Base-by-base conservation (phyloP, 2,329 filamentous ascomycete genomes). In the Xylaria sp. region DNA sequence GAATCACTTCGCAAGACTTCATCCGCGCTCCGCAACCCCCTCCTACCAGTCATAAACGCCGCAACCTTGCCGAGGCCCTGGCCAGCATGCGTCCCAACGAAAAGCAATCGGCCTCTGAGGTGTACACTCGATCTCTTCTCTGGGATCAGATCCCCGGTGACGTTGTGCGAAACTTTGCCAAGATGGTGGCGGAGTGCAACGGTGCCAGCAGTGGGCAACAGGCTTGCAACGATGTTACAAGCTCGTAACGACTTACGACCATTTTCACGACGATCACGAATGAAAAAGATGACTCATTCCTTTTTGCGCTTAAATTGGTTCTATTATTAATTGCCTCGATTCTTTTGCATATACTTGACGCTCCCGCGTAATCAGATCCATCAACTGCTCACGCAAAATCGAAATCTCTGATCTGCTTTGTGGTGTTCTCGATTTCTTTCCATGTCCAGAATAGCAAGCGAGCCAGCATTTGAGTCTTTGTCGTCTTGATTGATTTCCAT, bases 111-210 rank as follows among this genome's bases (percentile, higher is more conserved):
- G 92, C 91, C 57, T 92, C 94, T 66, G 94, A 97, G 76, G 93
- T 97, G 49, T 97, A 97, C 83, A 97, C 94, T 40, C 89, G 95
- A 66, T 97, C 93, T 71, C 86, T 98, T 70, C 89, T 98, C 66
- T 97, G 93, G 93, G 94, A 97, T 77, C 93, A 94, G 81, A 94
- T 98, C 75, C 94, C 96, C 15, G 88, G 89, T 74, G 94, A 98
- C 72, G 94, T 98, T 58, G 93, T 99, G 63, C 89, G 90, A 74
- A 93, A 95, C 79, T 98, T 98, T 84, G 93, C 92, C 76, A 92
- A 93, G 81, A 94, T 97, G 88, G 92, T 97, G 75, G 89, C 92
- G 72, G 92, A 96, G 77, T 91, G 87, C 81, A 90, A 86, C 80
- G 83, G 81, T 73, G 79, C 80, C 66, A 79, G 82, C 75, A 78